Evolutionary conservation across 2,329 filamentous ascomycete genomes (phyloP), one percentile per base, ranked within the genome.

Genomic region (Rutstroemia sp.): DNA sequence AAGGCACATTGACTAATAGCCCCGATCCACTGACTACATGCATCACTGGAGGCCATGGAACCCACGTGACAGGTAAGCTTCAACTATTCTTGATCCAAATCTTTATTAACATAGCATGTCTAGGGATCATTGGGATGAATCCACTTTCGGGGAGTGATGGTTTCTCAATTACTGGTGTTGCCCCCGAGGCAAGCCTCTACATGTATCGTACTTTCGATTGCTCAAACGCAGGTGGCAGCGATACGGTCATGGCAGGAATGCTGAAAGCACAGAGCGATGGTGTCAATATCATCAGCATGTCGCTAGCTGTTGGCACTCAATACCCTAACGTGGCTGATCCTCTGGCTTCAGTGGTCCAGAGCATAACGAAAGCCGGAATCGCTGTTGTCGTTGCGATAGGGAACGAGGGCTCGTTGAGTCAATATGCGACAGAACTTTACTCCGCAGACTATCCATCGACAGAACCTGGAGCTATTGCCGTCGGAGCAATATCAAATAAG

Each of bases 241-340:
- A 65, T 52, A 55, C 58, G 1, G 57, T 66, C 27, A 62, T 64
- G 21, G 54, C 57, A 9, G 62, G 60, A n/a, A 54, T 67, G 56
- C 16, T 53, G 19, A 56, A 58, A 55, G 65, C 65, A n/a, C 42
- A 51, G 16, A 49, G 58, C 5, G 62, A 64, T 52, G 61, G 60
- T 12, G 61, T 62, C 23, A 60, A 67, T 42, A 41, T 66, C 27
- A 57, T 67, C 38, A 64, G 61, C 39, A 65, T 65, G 61, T 66
- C 65, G 8, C 42, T 66, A 3, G 59, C 61, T 7, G 16, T 57
- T 47, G 57, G 55, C 9, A 52, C 51, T 23, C 27, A 58, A 48
- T 41, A 7, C 3, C 39, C 48, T 30, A 58, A 50, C 2, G 51
- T 16, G 6, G 10, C 44, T 18, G 59, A 63, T 46, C 60, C 61